Evolutionary conservation across 2,329 filamentous ascomycete genomes (phyloP).

Genomic region (Cyphellophora europaea): DNA sequence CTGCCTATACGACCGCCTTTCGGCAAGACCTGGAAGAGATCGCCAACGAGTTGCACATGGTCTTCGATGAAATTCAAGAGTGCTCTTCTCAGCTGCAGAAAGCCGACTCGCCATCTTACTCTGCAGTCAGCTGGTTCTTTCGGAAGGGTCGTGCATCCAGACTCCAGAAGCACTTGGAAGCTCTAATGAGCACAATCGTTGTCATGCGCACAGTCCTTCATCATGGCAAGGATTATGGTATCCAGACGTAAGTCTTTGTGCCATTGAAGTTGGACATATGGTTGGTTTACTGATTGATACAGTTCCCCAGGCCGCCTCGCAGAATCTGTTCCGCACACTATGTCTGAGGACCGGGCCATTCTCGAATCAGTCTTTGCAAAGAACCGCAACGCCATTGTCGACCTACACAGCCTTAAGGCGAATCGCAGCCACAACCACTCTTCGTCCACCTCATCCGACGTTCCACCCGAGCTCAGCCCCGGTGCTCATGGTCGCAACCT

Average conservation of each 20-base stretch:
- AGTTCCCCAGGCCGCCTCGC: slow-evolving; percentile 11
- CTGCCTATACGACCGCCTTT: slow-evolving; percentile 17
- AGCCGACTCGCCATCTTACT: slow-evolving; percentile 7
- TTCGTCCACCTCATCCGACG: slow-evolving; percentile 4
- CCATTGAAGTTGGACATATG: neutral
- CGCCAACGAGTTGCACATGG: slow-evolving; percentile 9
- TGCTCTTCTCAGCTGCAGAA: slow-evolving; percentile 17
- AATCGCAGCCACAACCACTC: slow-evolving; percentile 7
- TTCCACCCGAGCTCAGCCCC: slow-evolving; percentile 8
- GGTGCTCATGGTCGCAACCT: slow-evolving; percentile 16
- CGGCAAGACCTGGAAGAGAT: slow-evolving; percentile 17
- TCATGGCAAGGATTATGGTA: slow-evolving; percentile 18
- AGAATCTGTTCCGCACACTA: slow-evolving; percentile 13
- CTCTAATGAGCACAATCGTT: slow-evolving; percentile 17
- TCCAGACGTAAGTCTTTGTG: slow-evolving; percentile 10
- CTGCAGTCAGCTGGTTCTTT: slow-evolving; percentile 15
- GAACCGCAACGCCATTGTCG: slow-evolving; percentile 14
- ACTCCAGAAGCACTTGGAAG: slow-evolving; percentile 19
- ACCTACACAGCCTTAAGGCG: slow-evolving; percentile 11
- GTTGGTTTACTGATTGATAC: too few relatives aligned
- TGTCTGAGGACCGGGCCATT: slow-evolving; percentile 17
- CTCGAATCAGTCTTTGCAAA: slow-evolving; percentile 16
- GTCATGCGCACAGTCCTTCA: slow-evolving; percentile 20
- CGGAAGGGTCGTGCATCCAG: slow-evolving; percentile 15
- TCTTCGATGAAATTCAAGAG: slow-evolving; percentile 19